phyloP scores from a whole-genome alignment of 768 basidiomycete genomes.

The Rubroboletus satanas region DNA sequence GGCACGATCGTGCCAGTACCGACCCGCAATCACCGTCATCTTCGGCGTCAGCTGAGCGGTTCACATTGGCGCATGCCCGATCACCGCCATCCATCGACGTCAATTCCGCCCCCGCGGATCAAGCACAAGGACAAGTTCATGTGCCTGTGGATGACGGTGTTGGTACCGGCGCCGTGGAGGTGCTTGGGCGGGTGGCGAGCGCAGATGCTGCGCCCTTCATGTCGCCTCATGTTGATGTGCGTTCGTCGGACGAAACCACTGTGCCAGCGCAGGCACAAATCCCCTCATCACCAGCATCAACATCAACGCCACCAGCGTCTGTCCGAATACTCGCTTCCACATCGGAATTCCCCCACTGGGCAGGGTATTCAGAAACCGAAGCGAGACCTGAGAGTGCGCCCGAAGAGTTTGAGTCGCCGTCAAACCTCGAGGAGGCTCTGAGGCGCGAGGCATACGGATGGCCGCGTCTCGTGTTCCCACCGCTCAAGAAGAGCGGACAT shows the following conservation, averaged over 20 bases:
- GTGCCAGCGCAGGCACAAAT: slow-evolving; percentile 12
- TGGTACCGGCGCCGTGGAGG: slow-evolving; percentile 16
- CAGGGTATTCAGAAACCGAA: neutral
- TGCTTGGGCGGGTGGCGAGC: slow-evolving; percentile 15
- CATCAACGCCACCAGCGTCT: slow-evolving; percentile 15
- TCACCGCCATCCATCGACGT: slow-evolving; percentile 14
- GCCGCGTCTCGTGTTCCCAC: slow-evolving; percentile 92
- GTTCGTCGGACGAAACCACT: slow-evolving; percentile 10
- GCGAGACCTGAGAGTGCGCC: neutral
- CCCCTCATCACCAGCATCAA: slow-evolving; percentile 2
- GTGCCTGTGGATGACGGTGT: slow-evolving; percentile 19
- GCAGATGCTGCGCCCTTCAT: slow-evolving; percentile 16
- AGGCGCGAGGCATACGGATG: slow-evolving; percentile 77
- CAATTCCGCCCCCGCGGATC: slow-evolving; percentile 24
- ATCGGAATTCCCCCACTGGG: neutral
- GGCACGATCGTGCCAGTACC: slow-evolving; percentile 12
- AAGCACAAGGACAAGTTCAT: slow-evolving; percentile 5
- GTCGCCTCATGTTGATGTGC: slow-evolving; percentile 26
- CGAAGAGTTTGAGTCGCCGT: slow-evolving; percentile 17
- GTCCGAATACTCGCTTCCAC: slow-evolving; percentile 7
- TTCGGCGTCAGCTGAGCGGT: slow-evolving; percentile 11
- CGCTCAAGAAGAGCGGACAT: slow-evolving; percentile 88
- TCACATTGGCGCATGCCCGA: slow-evolving; percentile 10
- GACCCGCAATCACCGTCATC: slow-evolving; percentile 28
- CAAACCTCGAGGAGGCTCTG: slow-evolving; percentile 50